Conservation (phyloP, 345 rosid genomes). For the Acer negundo region DNA sequence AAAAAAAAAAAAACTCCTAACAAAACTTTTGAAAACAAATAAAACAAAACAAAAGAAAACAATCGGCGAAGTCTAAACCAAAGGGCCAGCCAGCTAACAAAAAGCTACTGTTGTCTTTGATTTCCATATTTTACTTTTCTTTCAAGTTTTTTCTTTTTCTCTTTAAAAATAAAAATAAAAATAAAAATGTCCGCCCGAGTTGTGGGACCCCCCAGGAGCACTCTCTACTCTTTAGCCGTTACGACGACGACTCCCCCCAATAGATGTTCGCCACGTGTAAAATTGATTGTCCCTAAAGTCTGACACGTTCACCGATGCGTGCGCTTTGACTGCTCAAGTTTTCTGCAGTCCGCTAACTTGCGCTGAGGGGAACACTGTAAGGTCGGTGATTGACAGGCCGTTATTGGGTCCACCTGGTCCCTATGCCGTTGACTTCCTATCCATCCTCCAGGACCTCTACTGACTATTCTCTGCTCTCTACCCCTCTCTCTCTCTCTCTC, state of each 20-base stretch:
- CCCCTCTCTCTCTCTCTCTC: not conserved
- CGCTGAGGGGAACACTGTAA: slow-evolving; percentile 17
- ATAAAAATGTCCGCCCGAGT: slow-evolving; percentile 18
- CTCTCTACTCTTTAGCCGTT: slow-evolving; percentile 24
- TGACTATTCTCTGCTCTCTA: too few relatives aligned
- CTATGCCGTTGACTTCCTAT: slow-evolving; percentile 26
- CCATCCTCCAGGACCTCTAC: too few relatives aligned
- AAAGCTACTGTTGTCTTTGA: not conserved
- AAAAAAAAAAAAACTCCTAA: too few relatives aligned
- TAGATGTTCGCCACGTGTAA: slow-evolving; percentile 7
- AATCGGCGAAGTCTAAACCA: not conserved
- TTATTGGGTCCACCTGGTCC: slow-evolving; percentile 16
- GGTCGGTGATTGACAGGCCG: slow-evolving; percentile 13
- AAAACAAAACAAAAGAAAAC: too few relatives aligned
- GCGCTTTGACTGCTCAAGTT: slow-evolving; percentile 14
- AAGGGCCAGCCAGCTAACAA: not conserved
- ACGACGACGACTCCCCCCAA: not conserved
- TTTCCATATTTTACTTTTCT: slow-evolving; percentile 11
- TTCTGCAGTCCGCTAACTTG: slow-evolving; percentile 17
- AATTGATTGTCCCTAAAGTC: not conserved
- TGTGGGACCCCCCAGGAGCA: slow-evolving; percentile 24
- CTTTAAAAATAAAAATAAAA: too few relatives aligned
- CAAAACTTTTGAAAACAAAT: too few relatives aligned
- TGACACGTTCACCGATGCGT: slow-evolving; percentile 24
- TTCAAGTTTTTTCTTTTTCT: not conserved